Evolutionary conservation across 1,139 yeast genomes (phyloP).

Genomic region (Taphrina populina): DNA sequence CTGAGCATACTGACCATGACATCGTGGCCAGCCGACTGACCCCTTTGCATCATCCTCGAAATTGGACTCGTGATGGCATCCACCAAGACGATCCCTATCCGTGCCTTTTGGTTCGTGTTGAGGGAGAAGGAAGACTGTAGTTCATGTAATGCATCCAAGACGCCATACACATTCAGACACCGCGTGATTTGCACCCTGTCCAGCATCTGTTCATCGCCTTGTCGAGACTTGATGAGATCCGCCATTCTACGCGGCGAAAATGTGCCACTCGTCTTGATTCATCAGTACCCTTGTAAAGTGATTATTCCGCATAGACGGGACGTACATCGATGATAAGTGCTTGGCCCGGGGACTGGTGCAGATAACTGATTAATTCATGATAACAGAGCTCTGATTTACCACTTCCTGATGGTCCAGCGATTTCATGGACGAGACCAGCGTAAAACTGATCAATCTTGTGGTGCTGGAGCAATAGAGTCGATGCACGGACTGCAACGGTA

Average conservation of each 20-base stretch:
- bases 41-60: slow-evolving; percentile 28
- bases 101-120: background rate
- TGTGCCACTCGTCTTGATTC: slow-evolving; percentile 15
- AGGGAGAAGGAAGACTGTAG: background rate
- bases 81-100: slow-evolving; percentile 32
- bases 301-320: background rate
- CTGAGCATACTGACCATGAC: slow-evolving; percentile 22
- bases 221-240: background rate
- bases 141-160: slow-evolving; percentile 11
- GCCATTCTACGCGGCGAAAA: slow-evolving; percentile 16
- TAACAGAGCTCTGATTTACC: slow-evolving; percentile 18
- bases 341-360: slow-evolving; percentile 9
- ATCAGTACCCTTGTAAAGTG: background rate
- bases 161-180: slow-evolving; percentile 12
- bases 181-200: slow-evolving; percentile 12
- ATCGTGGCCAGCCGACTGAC: slow-evolving; percentile 30
- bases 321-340: slow-evolving; percentile 11
- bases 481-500: too few relatives aligned
- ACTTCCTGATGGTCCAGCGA: slow-evolving; percentile 3
- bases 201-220: slow-evolving; percentile 10
- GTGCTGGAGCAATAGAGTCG: background rate
- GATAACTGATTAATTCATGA: slow-evolving; percentile 1
- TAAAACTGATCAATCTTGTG: slow-evolving; percentile 12
- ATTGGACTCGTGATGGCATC: slow-evolving; percentile 34
- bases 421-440: slow-evolving; percentile 11